Conservation (phyloP, 257 asterid genomes). For the Prunella vulgaris region DNA sequence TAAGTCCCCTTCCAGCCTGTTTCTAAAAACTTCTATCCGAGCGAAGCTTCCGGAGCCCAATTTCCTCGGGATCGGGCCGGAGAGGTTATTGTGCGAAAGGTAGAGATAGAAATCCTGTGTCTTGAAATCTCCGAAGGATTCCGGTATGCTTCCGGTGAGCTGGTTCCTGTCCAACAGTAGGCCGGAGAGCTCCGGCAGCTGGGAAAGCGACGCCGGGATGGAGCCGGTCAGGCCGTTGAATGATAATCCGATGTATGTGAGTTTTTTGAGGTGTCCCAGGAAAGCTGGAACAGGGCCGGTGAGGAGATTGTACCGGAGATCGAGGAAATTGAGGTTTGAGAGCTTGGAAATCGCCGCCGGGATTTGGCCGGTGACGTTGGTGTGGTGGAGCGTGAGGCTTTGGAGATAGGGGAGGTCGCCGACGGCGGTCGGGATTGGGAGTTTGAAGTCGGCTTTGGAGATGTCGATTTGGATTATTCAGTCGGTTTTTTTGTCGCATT, state of each 20-base stretch:
- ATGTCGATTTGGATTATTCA: constrained; percentile 27
- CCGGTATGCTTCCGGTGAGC: constrained; percentile 44
- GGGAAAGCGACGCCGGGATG: constrained; percentile 40
- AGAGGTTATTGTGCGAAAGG: constrained; percentile 34
- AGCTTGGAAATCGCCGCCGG: constrained; percentile 32
- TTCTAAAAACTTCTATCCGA: too few species aligned
- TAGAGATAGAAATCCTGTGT: constrained; percentile 19
- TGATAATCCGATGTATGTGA: constrained; percentile 14
- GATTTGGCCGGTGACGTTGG: constrained; percentile 36
- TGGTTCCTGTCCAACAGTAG: constrained; percentile 32
- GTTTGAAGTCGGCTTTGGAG: constrained; percentile 21
- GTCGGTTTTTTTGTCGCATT: constrained; percentile 27
- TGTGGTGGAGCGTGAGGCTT: constrained; percentile 23
- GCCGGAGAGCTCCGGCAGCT: constrained; percentile 23
- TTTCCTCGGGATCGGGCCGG: constrained; percentile 27
- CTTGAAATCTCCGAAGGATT: constrained; percentile 29
- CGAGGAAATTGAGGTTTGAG: constrained; percentile 19
- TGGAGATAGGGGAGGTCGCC: constrained; percentile 38
- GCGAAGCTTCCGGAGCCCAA: constrained; percentile 28
- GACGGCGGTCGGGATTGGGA: constrained; percentile 40
- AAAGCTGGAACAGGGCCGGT: not conserved
- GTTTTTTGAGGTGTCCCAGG: not conserved
- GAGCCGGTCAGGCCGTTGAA: constrained; percentile 25
- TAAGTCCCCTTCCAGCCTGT: too few species aligned
- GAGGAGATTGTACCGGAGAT: constrained; percentile 4